Percentiles rank a stretch among this genome's conserved stretches.
These are phyloP conservation scores for Penicillium sp. DNA, from an alignment of 2,329 filamentous ascomycete genomes.

Conservation along the genomic window DNA sequence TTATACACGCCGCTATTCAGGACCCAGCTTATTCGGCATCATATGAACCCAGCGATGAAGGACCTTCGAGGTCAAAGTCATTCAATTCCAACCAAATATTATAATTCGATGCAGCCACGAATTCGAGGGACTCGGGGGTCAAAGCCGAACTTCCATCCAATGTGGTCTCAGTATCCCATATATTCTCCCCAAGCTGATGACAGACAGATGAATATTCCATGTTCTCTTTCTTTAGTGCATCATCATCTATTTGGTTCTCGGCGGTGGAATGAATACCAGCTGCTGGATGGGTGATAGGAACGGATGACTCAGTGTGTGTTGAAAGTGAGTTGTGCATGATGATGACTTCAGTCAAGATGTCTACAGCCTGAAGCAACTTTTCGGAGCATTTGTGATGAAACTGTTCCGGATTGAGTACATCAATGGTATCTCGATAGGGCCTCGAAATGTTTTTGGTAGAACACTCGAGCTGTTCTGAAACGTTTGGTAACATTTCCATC, in stretches of 20 bases:
- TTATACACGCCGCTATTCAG: neutral
- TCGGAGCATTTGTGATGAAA: too few relatives aligned
- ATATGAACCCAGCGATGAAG: neutral
- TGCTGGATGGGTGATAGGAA: too few relatives aligned
- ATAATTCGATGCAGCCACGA: neutral
- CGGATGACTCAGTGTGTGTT: neutral
- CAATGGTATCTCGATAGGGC: too few relatives aligned
- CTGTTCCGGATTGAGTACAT: too few relatives aligned
- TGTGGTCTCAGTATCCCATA: neutral
- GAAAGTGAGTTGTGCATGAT: too few relatives aligned
- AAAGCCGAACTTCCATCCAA: neutral
- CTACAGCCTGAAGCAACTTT: neutral
- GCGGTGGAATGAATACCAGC: neutral
- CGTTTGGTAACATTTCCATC: too few relatives aligned
- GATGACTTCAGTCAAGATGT: neutral
- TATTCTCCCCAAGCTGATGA: neutral
- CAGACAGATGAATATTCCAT: neutral
- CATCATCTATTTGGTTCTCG: too few relatives aligned
- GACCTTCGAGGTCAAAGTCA: neutral
- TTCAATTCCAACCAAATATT: slow-evolving; percentile 1
- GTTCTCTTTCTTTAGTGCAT: too few relatives aligned
- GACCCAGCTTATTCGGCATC: neutral
- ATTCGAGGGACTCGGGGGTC: neutral
- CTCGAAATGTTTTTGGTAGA: too few relatives aligned
- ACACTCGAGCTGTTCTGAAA: too few relatives aligned